Percentiles rank a stretch among this genome's conserved stretches.
These are phyloP conservation scores for Venturia oleaginea DNA, from an alignment of 2,329 filamentous ascomycete genomes.

Conservation along the genomic window DNA sequence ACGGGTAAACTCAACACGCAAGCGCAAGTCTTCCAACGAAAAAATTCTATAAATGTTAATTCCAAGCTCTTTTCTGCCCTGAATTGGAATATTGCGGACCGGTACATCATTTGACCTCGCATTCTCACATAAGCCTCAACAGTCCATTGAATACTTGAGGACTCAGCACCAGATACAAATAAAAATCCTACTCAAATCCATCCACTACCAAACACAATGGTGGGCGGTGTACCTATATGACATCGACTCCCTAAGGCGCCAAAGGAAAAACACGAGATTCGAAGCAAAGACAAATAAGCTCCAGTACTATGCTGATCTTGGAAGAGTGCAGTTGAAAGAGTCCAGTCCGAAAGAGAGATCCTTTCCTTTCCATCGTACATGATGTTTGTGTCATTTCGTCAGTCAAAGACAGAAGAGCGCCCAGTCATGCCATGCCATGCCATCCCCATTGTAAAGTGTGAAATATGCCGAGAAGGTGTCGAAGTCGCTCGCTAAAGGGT, in stretches of 20 bases:
- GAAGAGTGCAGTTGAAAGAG: no score
- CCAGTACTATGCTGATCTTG: conserved; percentile 1
- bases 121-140: no score
- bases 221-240: not conserved
- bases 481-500: not conserved
- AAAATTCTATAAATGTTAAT: not conserved
- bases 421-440: not conserved
- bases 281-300: conserved; percentile 3
- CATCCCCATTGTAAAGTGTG: not conserved
- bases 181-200: not conserved
- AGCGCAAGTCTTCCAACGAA: not conserved
- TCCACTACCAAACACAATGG: not conserved
- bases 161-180: not conserved
- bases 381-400: conserved; percentile 2
- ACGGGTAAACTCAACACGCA: not conserved
- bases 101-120: no score
- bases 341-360: not conserved
- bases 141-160: no score
- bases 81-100: no score
- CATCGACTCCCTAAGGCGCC: not conserved
- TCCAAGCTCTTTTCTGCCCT: not conserved
- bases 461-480: not conserved
- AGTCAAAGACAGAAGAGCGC: not conserved
- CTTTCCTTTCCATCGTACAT: not conserved
- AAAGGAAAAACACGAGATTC: not conserved